Evolutionary conservation across 2,329 filamentous ascomycete genomes (phyloP).

Genomic region (Sarocladiaceae sp.): DNA sequence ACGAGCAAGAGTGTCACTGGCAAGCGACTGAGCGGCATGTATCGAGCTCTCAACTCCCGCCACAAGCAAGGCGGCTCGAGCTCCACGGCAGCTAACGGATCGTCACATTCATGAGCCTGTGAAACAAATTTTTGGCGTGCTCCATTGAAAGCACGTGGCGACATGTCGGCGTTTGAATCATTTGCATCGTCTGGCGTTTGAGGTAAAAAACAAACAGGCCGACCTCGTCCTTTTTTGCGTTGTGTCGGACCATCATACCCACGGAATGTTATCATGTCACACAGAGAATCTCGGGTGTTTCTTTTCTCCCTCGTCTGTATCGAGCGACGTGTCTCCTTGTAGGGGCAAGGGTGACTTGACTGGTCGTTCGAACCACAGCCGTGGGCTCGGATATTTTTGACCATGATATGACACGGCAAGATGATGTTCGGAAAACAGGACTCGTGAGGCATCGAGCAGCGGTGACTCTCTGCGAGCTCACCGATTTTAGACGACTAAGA

Average conservation of each 20-base stretch:
- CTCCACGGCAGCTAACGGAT: constrained; percentile 25
- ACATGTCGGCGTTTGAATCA: constrained; percentile 6
- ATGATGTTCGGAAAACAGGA: too few species aligned
- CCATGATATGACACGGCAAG: neutral
- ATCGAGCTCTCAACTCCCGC: constrained; percentile 30
- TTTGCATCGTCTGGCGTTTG: constrained; percentile 20
- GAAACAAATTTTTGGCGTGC: neutral
- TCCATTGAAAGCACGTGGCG: neutral
- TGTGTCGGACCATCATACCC: constrained; percentile 8
- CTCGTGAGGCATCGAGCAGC: too few species aligned
- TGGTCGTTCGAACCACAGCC: neutral
- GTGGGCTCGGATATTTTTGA: neutral
- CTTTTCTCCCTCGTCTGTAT: neutral
- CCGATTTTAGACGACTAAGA: neutral
- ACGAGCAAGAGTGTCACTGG: constrained; percentile 38
- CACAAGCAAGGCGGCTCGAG: constrained; percentile 23
- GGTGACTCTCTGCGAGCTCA: too few species aligned
- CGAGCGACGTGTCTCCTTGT: constrained; percentile 1
- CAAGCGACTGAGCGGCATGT: constrained; percentile 37
- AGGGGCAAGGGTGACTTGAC: neutral
- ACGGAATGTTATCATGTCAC: constrained; percentile 6
- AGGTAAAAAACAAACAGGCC: constrained; percentile 12
- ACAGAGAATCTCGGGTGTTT: constrained; percentile 7
- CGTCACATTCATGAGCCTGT: constrained; percentile 16
- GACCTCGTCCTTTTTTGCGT: constrained; percentile 2